These are phyloP conservation scores for Tremella mesenterica DNA, from an alignment of 768 basidiomycete species.

Conservation along the genomic window DNA sequence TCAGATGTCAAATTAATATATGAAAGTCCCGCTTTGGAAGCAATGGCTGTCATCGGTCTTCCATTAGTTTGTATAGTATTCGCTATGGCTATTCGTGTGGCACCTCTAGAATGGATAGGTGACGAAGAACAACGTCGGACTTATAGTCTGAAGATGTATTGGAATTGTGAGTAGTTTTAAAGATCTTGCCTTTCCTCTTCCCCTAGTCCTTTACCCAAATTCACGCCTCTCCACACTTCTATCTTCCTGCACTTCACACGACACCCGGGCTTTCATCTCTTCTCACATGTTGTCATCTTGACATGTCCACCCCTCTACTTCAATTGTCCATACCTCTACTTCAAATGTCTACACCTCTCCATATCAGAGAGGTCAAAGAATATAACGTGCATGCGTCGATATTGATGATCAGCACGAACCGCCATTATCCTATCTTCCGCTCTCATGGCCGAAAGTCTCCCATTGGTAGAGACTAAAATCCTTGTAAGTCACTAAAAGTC, in stretches of 20 bases:
- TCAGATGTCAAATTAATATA: constrained; percentile 12
- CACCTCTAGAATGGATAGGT: constrained; percentile 69
- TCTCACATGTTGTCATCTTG: no score
- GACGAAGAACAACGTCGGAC: constrained; percentile 63
- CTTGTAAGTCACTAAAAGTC: constrained; percentile 47
- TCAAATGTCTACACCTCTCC: no score
- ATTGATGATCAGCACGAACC: constrained; percentile 55
- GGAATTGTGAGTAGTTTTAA: constrained; percentile 84
- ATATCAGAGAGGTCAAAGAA: no score
- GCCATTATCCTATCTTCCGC: constrained; percentile 81
- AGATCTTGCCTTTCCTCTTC: neutral
- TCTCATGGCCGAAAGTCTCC: constrained; percentile 80
- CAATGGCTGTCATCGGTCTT: constrained; percentile 63
- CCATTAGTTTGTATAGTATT: constrained; percentile 83
- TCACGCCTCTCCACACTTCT: no score
- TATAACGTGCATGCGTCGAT: no score
- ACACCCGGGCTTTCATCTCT: no score
- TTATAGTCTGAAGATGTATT: constrained; percentile 79
- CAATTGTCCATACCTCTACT: no score
- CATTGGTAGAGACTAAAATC: constrained; percentile 79
- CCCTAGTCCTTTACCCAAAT: no score
- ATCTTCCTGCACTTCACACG: no score
- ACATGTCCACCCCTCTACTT: no score
- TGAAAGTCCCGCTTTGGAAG: constrained; percentile 47
- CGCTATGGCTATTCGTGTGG: constrained; percentile 75